phyloP scores from a whole-genome alignment of 177 flowering plant species.

The Telopea speciosissima region DNA sequence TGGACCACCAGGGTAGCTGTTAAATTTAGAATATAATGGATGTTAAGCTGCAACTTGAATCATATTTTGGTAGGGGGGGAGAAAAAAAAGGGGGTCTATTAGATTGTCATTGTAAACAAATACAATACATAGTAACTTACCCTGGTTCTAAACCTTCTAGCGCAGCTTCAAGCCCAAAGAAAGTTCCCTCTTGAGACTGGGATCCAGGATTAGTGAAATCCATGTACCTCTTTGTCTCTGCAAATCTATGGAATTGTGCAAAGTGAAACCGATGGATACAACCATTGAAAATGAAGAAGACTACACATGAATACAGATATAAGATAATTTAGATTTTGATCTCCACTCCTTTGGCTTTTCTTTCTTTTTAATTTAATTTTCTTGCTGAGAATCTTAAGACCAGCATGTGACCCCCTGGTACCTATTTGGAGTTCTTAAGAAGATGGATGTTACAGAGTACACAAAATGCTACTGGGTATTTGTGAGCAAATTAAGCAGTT shows the following conservation, averaged over 20 bases:
- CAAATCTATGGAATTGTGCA: conserved; percentile 45
- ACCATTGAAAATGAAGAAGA: background rate
- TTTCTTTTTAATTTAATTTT: too few species aligned
- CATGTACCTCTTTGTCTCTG: conserved; percentile 91
- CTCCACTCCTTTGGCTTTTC: too few species aligned
- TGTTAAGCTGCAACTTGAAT: background rate
- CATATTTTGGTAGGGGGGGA: background rate
- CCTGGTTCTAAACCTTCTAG: conserved; percentile 83
- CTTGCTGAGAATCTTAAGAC: too few species aligned
- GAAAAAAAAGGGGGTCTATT: background rate
- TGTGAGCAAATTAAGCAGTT: too few species aligned
- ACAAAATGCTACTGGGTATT: too few species aligned
- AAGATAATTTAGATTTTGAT: too few species aligned
- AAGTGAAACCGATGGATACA: background rate
- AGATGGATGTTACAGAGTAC: too few species aligned
- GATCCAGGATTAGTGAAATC: conserved; percentile 80
- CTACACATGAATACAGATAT: background rate
- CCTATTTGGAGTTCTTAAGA: too few species aligned
- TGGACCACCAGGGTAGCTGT: conserved; percentile 95
- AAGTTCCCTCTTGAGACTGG: conserved; percentile 70
- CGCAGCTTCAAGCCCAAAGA: conserved; percentile 82
- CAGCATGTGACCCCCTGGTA: too few species aligned
- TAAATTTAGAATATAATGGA: background rate
- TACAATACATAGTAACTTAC: conserved; percentile 30
- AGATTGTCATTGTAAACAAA: background rate